Evolutionary conservation across 768 basidiomycete species (phyloP), one percentile per base, ranked within the genome.

Genomic region (Strobilomyces confusus): DNA sequence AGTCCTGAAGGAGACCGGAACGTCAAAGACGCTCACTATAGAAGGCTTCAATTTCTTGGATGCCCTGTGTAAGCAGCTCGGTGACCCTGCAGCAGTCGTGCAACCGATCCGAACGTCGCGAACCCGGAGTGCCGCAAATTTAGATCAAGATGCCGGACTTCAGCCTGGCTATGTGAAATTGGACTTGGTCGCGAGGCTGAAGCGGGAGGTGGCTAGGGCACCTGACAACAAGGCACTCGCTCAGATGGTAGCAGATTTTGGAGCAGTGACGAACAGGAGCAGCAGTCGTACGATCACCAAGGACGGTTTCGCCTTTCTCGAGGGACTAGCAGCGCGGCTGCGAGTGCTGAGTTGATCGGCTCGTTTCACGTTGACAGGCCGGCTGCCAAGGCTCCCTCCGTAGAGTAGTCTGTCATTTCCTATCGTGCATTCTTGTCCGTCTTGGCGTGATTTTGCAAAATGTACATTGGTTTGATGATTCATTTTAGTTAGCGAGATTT

Each of bases 241-340:
- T 29, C 64, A 61, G 58, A 79, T 89, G 77, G 80, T 90, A 8
- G 75, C 78, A 9, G 86, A 88, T 46, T 91, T 91, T 67, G 82
- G 82, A 22, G 73, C 76, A 45, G 80, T 86, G 49, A 88, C 85
- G 30, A 82, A 87, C 66, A 77, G 77, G 64, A 84, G 82, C 61
- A 82, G 75, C 34, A 83, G 86, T 38, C 76, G 85, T 57, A 88
- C 83, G 46, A 75, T 91, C 49, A 89, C 87, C 32, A 91, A 90
- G 77, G 85, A 88, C 60, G 87, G 86, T 34, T 78, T 89, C 60
- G 76, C 76, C 11, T 89, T 89, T 63, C 69, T 89, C 45, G 81
- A 84, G 48, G 80, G 80, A 34, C 63, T 89, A 42, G 78, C 82
- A 3, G 76, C 71, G 41, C 72, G 82, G 57, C 67, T 90, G 54